Evolutionary conservation across 2,329 filamentous ascomycete genomes (phyloP).

Genomic region (Claviceps maximensis): DNA sequence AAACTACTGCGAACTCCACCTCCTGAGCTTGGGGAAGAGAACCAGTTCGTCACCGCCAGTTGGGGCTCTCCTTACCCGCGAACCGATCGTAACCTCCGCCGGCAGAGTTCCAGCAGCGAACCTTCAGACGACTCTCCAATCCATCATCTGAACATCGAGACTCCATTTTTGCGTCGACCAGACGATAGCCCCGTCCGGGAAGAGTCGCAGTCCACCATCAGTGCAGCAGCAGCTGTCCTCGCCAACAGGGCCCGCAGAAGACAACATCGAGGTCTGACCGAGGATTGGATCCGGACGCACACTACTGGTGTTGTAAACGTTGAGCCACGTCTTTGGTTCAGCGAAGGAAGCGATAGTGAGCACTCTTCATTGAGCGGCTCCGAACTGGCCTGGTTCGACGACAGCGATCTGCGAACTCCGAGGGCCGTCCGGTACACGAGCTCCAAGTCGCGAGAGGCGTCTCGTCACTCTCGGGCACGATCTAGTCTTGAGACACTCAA

Average conservation of each 20-base stretch:
- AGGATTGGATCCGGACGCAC: constrained; percentile 79
- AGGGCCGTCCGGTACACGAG: constrained; percentile 21
- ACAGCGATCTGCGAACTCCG: constrained; percentile 34
- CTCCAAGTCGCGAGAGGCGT: constrained; percentile 10
- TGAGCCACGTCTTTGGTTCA: constrained; percentile 71
- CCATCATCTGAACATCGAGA: constrained; percentile 48
- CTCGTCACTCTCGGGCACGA: constrained; percentile 30
- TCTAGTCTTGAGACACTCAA: constrained; percentile 46
- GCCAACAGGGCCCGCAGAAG: constrained; percentile 49
- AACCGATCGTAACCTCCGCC: constrained; percentile 40
- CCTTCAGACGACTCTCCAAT: constrained; percentile 46
- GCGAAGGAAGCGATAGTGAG: constrained; percentile 59
- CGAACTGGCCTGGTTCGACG: constrained; percentile 38
- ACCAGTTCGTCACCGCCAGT: constrained; percentile 54
- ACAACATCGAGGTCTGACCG: constrained; percentile 51
- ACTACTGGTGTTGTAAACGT: constrained; percentile 56
- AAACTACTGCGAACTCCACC: constrained; percentile 44
- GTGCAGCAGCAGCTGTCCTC: constrained; percentile 47
- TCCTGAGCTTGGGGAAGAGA: constrained; percentile 19
- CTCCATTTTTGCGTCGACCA: constrained; percentile 47
- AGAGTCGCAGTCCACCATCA: constrained; percentile 23
- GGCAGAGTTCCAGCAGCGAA: constrained; percentile 43
- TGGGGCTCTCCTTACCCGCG: constrained; percentile 86
- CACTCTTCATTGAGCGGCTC: constrained; percentile 62
- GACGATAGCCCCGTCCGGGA: constrained; percentile 21